Evolutionary conservation across 495 filamentous ascomycete species (phyloP), one percentile per base, ranked within the genome.

Genomic region (Penicillium goetzii): DNA sequence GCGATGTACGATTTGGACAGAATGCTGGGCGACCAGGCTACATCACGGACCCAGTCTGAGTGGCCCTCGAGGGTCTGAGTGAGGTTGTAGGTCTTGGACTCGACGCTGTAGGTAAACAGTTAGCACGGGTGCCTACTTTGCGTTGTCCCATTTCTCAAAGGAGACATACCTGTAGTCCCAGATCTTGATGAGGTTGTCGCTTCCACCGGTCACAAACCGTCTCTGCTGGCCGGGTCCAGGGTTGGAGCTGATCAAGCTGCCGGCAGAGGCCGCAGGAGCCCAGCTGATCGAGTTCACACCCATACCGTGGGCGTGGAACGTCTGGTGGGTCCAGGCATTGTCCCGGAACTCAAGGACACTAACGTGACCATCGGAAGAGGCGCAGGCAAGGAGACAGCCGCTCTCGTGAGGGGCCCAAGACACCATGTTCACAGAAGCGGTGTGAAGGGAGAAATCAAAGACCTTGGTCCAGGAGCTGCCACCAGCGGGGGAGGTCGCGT

Each of bases 1-100:
- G 95, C 96, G 66, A 99, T 96, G 80, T 99, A 99, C 50, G 86
- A 88, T 83, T 96, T 98, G 71, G 90, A 89, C 62, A 98, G 83
- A 50, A 98, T 90, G 58, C 91, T 96, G 8, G 95, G 95, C 50
- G 89, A 90, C 96, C 96, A 98, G 15, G 94, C 92, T 9, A 99
- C 95, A 74, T 99, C 96, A 52, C 95, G 90, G 54, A 99, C 95
- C 95, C 95, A 99, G 81, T 98, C 95, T 0, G 87, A 88, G 76
- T 99, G 95, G 66, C 95, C 95, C 62, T 81, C 75, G 52, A 84
- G 68, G 88, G 83, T 67, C 85, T 85, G 74, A 56, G 65, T 81
- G 61, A 72, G 77, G 73, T 67, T 78, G 72, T 90, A 91, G 30
- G 76, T 78, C 56, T 81, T 81, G 34, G 77, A 72, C 60, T 89